phyloP scores from a whole-genome alignment of 371 early-diverging fungal genomes.

The Mortierella sp. region DNA sequence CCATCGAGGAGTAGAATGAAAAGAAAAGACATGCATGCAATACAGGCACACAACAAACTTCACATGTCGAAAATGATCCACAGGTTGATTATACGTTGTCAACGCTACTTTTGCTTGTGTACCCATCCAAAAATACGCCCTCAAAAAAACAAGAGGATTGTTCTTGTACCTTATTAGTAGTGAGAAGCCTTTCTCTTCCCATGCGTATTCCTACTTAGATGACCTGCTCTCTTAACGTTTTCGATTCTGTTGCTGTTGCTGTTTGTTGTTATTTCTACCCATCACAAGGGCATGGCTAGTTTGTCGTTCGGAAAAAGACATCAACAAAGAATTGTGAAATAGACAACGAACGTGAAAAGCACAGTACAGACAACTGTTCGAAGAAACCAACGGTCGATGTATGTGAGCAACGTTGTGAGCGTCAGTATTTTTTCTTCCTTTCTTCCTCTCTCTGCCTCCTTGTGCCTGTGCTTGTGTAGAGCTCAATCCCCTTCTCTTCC shows the following conservation, averaged over 20 bases:
- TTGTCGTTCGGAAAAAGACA: neutral
- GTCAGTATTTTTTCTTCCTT: neutral
- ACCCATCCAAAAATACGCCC: neutral
- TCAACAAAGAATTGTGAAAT: neutral
- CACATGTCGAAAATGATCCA: neutral
- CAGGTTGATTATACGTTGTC: neutral
- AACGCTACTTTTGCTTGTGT: neutral
- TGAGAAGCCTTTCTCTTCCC: neutral
- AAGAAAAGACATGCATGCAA: neutral
- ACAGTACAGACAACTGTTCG: neutral
- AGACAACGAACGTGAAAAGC: neutral
- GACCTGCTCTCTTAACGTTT: neutral
- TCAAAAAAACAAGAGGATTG: no score
- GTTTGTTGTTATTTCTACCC: neutral
- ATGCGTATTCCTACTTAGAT: neutral
- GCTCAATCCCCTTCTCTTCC: neutral
- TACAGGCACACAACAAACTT: neutral
- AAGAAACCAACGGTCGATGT: neutral
- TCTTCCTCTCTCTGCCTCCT: neutral
- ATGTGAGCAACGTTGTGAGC: slow-evolving; percentile 3
- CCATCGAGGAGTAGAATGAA: neutral
- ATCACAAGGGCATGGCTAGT: neutral
- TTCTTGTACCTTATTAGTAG: neutral
- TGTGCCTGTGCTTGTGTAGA: neutral
- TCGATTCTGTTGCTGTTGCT: neutral